Base-by-base conservation (phyloP, 2,329 filamentous ascomycete species). In the Hymenoscyphus albidus region DNA sequence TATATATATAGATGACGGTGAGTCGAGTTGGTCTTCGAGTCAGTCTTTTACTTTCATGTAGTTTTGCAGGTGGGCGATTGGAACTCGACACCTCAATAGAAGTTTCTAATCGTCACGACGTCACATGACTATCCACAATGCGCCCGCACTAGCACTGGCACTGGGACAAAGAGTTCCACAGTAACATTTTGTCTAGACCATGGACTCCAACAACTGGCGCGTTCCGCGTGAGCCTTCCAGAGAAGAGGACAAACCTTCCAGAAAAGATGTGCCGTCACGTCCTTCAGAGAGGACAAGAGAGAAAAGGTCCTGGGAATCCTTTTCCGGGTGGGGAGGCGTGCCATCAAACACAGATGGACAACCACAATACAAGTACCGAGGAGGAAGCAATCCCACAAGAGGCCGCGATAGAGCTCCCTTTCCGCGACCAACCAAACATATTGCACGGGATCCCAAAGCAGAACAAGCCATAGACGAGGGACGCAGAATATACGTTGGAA, bases 401-500 rank as follows among this genome's bases (percentile, higher is more conserved):
- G 31, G 42, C 35, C 38, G 32, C 35, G 16, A 39, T 62, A 13
- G 12, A 32, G 18, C 32, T 54, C 62, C 16, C 14, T 7, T 22
- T 16, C 32, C 14, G 27, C 64, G n/a, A 59, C 31, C 18, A 1
- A 13, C 18, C 22, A 16, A 55, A 27, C 27, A 14, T 10, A 59
- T 31, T 38, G 38, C 38, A 40, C 51, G n/a, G 39, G 62, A 62
- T 4, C 5, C 32, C 7, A 5, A 58, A 39, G 64, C 65, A 32
- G 67, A 70, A 7, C 59, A 67, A 60, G 65, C 68, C 16, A 70
- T 73, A 31, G 69, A 70, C 4, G 67, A 73, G 66, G 71, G 70
- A 16, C 69, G 72, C 2, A 67, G 81, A 42, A 73, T 85, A 5
- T 84, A 85, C 67, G 78, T 85, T 13, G 83, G 83, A 63, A 85